Evolutionary conservation across 345 rosid species (phyloP), one percentile per base, ranked within the genome.

Genomic region (Hibiscus tridactylites): DNA sequence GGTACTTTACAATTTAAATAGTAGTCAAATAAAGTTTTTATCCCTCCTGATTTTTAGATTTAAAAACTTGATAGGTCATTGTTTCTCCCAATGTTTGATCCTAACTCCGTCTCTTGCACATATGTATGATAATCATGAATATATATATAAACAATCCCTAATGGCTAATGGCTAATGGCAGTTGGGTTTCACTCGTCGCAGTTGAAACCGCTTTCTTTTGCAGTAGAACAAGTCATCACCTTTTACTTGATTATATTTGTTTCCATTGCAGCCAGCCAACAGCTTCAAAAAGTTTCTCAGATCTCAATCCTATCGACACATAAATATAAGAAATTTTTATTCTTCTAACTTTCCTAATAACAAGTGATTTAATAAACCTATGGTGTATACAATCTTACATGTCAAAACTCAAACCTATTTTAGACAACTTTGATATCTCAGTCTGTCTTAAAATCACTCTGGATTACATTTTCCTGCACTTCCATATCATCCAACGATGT

Each of bases 401-500:
- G 24, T 15, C 57, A 47, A 58, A 49, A 11, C 58, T 49, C 57
- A 47, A 58, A 49, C 58, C 58, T 49, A 67, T 15, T 67, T 4
- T 9, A 28, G 61, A 58, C 11, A 24, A 24, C 60, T 4, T 58
- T 11, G 58, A 56, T 50, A 12, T 52, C 46, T 66, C 59, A 71
- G n/a, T 60, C 64, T 17, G 53, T 60, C 70, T 1, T 19, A 37
- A 65, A 47, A 67, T 47, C 61, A 16, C 6, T 50, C 17, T 46
- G 5, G 5, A 17, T 33, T 69, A 53, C 69, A 35, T 75, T 75
- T 65, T 77, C 74, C 39, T 46, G 58, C 63, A 54, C 79, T 47
- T 75, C 72, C 26, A 42, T 54, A 17, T 63, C 65, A 33, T 80
- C 82, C 9, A 6, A n/a, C 13, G 74, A 64, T 74, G 67, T 77